Evolutionary conservation across 176 grass and related monocot species (phyloP).

Genomic region (Cenchrus fungigraminus): DNA sequence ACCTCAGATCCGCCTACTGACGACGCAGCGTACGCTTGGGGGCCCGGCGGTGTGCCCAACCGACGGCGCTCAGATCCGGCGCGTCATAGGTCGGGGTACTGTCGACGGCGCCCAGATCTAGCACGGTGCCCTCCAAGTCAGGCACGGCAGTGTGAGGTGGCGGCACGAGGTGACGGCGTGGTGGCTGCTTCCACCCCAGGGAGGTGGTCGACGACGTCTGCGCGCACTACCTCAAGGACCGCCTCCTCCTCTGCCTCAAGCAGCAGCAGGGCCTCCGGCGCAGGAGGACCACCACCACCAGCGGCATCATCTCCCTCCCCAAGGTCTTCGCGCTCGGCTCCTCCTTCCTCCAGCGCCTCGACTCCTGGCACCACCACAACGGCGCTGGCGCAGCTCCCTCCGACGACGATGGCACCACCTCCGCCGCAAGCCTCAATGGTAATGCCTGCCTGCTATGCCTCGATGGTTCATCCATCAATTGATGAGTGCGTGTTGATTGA

Average conservation of each 20-base stretch:
- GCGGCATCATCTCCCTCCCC: conserved; percentile 55
- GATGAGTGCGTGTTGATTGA: no score
- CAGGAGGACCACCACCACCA: conserved; percentile 2
- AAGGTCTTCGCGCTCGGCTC: conserved; percentile 74
- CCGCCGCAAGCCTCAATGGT: conserved; percentile 80
- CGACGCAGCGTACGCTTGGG: no score
- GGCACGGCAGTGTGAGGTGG: no score
- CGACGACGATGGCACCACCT: background rate
- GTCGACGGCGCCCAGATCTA: no score
- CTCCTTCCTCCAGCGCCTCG: conserved; percentile 75
- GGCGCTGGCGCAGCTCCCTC: background rate
- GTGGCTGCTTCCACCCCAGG: conserved; percentile 64
- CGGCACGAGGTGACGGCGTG: no score
- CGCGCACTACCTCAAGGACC: conserved; percentile 75
- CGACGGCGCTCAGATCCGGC: no score
- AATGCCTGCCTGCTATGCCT: background rate
- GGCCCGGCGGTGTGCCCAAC: no score
- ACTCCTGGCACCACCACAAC: conserved; percentile 46
- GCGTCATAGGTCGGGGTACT: no score
- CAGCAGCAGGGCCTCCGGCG: conserved; percentile 30
- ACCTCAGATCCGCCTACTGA: no score
- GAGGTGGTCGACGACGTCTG: conserved; percentile 73
- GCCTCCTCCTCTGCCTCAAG: conserved; percentile 55
- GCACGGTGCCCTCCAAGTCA: no score
- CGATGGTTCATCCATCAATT: no score